Evolutionary conservation across 2,329 filamentous ascomycete species (phyloP), one percentile per base, ranked within the genome.

Genomic region (Blastomyces percursus): DNA sequence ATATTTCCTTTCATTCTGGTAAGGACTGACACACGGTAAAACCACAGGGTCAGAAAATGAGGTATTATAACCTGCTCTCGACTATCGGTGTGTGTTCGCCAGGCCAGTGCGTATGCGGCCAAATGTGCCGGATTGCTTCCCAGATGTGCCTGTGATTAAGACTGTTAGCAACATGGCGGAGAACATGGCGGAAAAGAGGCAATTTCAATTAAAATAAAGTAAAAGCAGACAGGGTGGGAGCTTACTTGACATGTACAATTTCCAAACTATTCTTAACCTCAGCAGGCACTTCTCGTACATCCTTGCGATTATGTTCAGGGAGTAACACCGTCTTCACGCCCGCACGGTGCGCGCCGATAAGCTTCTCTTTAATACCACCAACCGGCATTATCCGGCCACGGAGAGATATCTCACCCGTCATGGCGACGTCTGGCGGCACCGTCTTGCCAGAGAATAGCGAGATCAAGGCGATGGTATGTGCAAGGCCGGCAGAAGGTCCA

Each of bases 361-460:
- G 82, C 76, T 99, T 99, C 84, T 99, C 93, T 78, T 97, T 96
- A 78, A 99, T 97, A 21, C 94, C 94, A 61, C 94, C 94, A 44
- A 99, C 94, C 32, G 93, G 91, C 76, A 94, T 90, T 62, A 99
- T 89, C 67, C 91, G 86, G 27, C 94, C 94, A 51, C 94, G 85
- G 32, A 99, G 84, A 62, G 89, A 91, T 65, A 88, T 78, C 71
- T 88, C 86, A 9, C 86, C 86, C 0, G 94, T 99, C 94, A 99
- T 99, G 52, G 94, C 94, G 75, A 99, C 86, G 3, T 89, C 91
- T 0, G 93, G 90, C 50, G 93, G 90, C 3, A 99, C 92, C 32
- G 89, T 80, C 71, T 91, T 91, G 64, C 87, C 89, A 11, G 86
- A 88, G 74, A 99, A 96, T 21, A 99, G 81, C 1, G 89, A 94